Evolutionary conservation across 2,329 filamentous ascomycete genomes (phyloP), one percentile per base, ranked within the genome.

Genomic region (Pseudogymnoascus destructans): DNA sequence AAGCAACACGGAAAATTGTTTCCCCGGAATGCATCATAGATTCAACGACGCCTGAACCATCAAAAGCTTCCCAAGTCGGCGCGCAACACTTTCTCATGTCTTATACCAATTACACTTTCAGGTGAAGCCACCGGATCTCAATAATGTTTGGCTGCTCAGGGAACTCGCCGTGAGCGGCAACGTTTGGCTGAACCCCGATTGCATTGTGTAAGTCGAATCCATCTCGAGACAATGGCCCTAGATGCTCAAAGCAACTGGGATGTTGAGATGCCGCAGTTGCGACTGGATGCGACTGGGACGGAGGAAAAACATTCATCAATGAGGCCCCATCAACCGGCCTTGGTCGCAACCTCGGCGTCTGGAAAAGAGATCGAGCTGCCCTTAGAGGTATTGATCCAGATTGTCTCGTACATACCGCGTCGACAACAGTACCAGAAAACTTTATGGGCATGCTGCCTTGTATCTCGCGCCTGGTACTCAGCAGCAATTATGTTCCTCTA

Each of bases 201-300:
- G 46, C 17, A 52, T 15, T 32, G 7, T 15, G 23, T 27, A 23
- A 49, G 15, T 49, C 21, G 42, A 49, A 27, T n/a, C 42, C 21
- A 49, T 40, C 13, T 25, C 7, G n/a, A 5, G 46, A 13, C 46
- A 52, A 66, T 64, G 61, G 67, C 67, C 21, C 64, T 68, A 19
- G 66, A 68, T 49, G 62, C 65, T 3, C 66, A 68, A 60, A 64
- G 62, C 49, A 68, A 68, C 58, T 68, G 66, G 66, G 62, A 68
- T 19, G 61, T 67, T 6, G 66, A 67, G 57, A 68, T 68, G 67
- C 61, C 66, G 9, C 61, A 67, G 27, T 61, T 52, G 25, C 46
- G 46, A 32, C 46, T 52, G 25, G 25, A 9, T 32, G 25, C 46
- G 46, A 52, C 30, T 19, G 25, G 25, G 15, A 30, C 9, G 19